phyloP scores from a whole-genome alignment of 192 early-diverging fungal genomes.

The Oehlia diaphana region DNA sequence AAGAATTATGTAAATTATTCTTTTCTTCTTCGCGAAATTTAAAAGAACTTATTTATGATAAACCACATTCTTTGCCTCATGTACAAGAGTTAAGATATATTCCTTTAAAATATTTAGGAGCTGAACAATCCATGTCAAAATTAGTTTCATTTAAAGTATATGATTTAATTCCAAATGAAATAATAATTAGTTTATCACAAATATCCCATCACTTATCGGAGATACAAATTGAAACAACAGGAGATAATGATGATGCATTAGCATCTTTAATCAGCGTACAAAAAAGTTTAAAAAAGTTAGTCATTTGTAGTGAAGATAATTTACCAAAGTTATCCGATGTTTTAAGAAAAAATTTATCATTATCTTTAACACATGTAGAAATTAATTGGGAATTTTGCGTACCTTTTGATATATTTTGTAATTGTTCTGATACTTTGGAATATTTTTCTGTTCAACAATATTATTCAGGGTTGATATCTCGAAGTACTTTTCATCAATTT shows the following conservation, averaged over 20 bases:
- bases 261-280: neutral
- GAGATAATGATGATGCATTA: constrained; percentile 5
- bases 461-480: neutral
- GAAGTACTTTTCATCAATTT: neutral
- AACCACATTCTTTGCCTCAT: neutral
- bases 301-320: neutral
- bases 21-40: neutral
- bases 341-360: neutral
- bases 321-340: neutral
- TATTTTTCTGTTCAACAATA: neutral
- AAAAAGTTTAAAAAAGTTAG: neutral
- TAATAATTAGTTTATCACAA: neutral
- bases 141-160: neutral
- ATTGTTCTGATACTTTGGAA: neutral
- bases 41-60: constrained; percentile 1
- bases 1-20: constrained; percentile 15
- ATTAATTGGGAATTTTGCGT: constrained; percentile 5
- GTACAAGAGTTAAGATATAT: neutral
- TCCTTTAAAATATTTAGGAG: constrained; percentile 5
- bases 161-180: constrained; percentile 6
- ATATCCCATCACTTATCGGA: neutral
- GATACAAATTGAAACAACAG: neutral
- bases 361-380: neutral
- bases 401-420: neutral
- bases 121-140: neutral